These are phyloP conservation scores for Mycena galericulata DNA, from an alignment of 768 basidiomycete species.

Conservation along the genomic window DNA sequence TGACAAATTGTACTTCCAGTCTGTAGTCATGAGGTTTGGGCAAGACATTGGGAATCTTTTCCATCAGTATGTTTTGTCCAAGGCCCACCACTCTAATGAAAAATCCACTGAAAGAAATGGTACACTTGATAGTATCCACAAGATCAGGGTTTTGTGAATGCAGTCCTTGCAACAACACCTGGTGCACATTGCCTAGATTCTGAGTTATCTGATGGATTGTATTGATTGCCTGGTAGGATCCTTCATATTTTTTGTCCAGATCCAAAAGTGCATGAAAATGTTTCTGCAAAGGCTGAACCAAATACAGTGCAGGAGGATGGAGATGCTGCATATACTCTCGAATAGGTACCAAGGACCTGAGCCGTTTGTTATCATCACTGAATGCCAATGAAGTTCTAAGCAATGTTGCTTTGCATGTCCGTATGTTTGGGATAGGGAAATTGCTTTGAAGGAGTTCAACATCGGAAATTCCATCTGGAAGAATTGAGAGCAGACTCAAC, in stretches of 20 bases:
- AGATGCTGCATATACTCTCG: no score
- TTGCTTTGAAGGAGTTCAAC: no score
- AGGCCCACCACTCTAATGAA: not conserved
- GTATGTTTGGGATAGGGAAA: no score
- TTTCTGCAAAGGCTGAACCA: no score
- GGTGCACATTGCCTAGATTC: not conserved
- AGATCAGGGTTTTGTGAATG: not conserved
- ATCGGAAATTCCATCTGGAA: no score
- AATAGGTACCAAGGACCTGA: no score
- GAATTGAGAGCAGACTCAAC: no score
- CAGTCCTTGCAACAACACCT: not conserved
- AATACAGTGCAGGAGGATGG: no score
- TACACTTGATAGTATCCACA: not conserved
- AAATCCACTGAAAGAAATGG: not conserved
- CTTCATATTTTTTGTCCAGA: not conserved
- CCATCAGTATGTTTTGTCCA: not conserved
- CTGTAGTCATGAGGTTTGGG: not conserved
- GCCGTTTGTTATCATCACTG: no score
- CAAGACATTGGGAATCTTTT: not conserved
- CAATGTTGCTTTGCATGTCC: no score
- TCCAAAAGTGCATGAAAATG: no score
- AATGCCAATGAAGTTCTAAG: no score
- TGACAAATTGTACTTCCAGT: conserved; percentile 1
- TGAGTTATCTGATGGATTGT: not conserved
- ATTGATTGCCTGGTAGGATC: not conserved